A percentile compares a stretch with the other conserved stretches of the same genome.
Evolutionary conservation across 257 asterid species (phyloP).

Genomic region (Orobanche coerulescens): DNA sequence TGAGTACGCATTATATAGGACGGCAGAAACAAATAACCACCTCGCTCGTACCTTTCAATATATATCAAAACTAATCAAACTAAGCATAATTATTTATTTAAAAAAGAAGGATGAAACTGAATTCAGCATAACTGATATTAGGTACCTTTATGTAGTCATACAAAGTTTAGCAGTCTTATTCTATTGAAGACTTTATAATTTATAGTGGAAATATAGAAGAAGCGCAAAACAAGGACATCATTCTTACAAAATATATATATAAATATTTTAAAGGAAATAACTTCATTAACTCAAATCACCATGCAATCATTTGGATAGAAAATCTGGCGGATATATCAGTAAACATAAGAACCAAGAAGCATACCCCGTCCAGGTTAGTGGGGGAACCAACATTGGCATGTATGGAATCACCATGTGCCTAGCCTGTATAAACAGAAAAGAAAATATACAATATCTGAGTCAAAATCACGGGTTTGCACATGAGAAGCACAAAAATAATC

Average conservation of each 20-base stretch:
- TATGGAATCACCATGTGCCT: conserved; percentile 98
- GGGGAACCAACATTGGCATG: conserved; percentile 98
- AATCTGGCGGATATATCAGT: too few species aligned
- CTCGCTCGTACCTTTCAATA: conserved; percentile 66
- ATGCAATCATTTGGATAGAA: too few species aligned
- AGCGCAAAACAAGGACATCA: background rate
- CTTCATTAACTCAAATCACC: too few species aligned
- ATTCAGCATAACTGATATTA: too few species aligned
- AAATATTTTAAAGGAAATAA: too few species aligned
- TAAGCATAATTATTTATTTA: too few species aligned
- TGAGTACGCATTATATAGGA: conserved; percentile 96
- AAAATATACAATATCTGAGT: conserved; percentile 5
- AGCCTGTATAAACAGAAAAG: conserved; percentile 51
- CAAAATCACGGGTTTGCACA: background rate
- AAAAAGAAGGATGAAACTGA: too few species aligned
- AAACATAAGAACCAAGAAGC: conserved; percentile 22
- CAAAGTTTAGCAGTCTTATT: background rate
- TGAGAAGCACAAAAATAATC: background rate
- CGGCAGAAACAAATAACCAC: conserved; percentile 88
- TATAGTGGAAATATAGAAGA: background rate
- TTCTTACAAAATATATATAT: background rate
- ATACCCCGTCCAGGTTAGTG: conserved; percentile 89
- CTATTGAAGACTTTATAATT: background rate
- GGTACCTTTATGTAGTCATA: too few species aligned
- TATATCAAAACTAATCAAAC: conserved; percentile 11